A percentile compares a stretch with the other conserved stretches of the same genome.
Evolutionary conservation across 306 rosid genomes (phyloP).

Genomic region (Vigna hirtella): DNA sequence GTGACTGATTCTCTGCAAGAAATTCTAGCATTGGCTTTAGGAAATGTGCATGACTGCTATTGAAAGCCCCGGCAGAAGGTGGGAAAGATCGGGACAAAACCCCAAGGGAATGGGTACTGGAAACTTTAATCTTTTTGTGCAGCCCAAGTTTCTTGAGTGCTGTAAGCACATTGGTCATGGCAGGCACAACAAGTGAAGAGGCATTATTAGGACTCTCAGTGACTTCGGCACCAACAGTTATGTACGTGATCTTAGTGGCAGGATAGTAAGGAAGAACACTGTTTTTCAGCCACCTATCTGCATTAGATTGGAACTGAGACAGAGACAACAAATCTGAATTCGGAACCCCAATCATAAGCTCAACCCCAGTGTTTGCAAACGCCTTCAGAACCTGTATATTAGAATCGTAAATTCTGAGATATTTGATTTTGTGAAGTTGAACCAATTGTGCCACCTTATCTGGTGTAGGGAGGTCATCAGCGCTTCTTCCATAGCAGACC

Average conservation of each 20-base stretch:
- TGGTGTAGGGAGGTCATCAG: slow-evolving; percentile 97
- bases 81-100: slow-evolving; percentile 95
- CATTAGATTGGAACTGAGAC: slow-evolving; percentile 96
- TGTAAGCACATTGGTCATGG: slow-evolving; percentile 86
- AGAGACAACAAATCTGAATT: slow-evolving; percentile 82
- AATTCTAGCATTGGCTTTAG: slow-evolving; percentile 94
- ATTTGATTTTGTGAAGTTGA: slow-evolving; percentile 83
- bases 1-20: slow-evolving; percentile 91
- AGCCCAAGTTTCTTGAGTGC: slow-evolving; percentile 85
- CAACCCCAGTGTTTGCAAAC: slow-evolving; percentile 86
- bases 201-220: slow-evolving; percentile 73
- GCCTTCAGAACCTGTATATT: slow-evolving; percentile 91
- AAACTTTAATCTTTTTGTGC: slow-evolving; percentile 81
- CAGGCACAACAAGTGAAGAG: slow-evolving; percentile 81
- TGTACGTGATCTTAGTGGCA: slow-evolving; percentile 84
- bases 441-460: slow-evolving; percentile 91
- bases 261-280: slow-evolving; percentile 92
- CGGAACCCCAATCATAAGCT: slow-evolving; percentile 90
- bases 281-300: slow-evolving; percentile 87
- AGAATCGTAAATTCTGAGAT: slow-evolving; percentile 85
- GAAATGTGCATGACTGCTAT: slow-evolving; percentile 84
- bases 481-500: slow-evolving; percentile 95
- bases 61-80: slow-evolving; percentile 97
- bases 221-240: slow-evolving; percentile 94
- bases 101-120: slow-evolving; percentile 96